A percentile compares a stretch with the other conserved stretches of the same genome.
Conservation (phyloP, 2,329 filamentous ascomycete species). For the Neopestalotiopsis rosae region DNA sequence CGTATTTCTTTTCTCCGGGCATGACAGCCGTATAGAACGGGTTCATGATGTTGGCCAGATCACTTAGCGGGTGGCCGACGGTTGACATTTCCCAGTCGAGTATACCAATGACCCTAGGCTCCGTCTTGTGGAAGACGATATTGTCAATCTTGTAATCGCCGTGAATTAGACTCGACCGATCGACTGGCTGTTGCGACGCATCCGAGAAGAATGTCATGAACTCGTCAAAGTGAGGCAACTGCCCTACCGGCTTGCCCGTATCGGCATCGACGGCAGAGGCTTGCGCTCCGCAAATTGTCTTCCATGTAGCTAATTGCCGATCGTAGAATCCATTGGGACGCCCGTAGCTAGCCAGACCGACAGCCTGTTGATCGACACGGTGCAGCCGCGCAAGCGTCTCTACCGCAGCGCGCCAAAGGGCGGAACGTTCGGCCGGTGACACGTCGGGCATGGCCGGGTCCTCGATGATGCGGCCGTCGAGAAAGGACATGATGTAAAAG, state of each 20-base stretch:
- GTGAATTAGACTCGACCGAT: conserved; percentile 82
- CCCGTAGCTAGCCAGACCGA: conserved; percentile 77
- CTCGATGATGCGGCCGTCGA: conserved; percentile 92
- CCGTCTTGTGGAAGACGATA: conserved; percentile 86
- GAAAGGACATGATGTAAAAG: conserved; percentile 97
- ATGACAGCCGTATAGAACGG: conserved; percentile 49
- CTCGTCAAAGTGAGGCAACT: conserved; percentile 82
- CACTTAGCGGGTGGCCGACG: conserved; percentile 92
- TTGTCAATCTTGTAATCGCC: conserved; percentile 98
- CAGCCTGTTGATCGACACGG: conserved; percentile 67
- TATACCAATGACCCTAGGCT: conserved; percentile 84
- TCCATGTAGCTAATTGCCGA: conserved; percentile 85
- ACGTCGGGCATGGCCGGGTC: conserved; percentile 73
- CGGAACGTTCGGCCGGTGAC: conserved; percentile 68
- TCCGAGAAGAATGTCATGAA: conserved; percentile 81
- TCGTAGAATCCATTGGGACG: conserved; percentile 79
- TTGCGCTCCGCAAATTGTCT: conserved; percentile 78
- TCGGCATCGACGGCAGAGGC: conserved; percentile 77
- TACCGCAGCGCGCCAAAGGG: conserved; percentile 87
- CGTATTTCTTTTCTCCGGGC: conserved; percentile 31
- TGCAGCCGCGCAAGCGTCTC: conserved; percentile 87
- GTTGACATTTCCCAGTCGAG: conserved; percentile 99
- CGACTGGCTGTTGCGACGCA: conserved; percentile 71
- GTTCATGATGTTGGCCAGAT: conserved; percentile 79
- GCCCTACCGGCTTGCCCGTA: conserved; percentile 76